These are phyloP conservation scores for Bidens hawaiensis DNA, from an alignment of 140 eudicot species.

Conservation along the genomic window DNA sequence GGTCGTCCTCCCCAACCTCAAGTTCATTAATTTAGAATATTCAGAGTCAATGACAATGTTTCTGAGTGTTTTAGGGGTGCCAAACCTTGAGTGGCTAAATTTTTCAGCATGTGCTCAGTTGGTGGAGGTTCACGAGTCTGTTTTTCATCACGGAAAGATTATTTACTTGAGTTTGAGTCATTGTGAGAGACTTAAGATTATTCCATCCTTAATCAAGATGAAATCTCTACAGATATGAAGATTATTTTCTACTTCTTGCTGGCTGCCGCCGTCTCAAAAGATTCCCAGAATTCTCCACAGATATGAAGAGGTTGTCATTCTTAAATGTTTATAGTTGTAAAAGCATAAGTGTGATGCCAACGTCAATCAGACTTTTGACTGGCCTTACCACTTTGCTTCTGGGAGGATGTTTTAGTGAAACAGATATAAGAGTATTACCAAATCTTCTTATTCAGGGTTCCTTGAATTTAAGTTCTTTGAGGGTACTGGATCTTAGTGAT, in stretches of 20 bases:
- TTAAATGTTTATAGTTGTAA: background rate
- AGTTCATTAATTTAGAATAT: too few species aligned
- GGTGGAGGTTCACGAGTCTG: too few species aligned
- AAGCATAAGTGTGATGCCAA: background rate
- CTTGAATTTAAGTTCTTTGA: background rate
- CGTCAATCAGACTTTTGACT: background rate
- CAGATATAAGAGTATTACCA: too few species aligned
- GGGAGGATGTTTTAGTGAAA: too few species aligned
- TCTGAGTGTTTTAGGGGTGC: background rate
- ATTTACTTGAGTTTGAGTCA: background rate
- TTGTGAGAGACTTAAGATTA: background rate
- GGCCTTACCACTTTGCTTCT: too few species aligned
- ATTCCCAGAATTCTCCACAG: background rate
- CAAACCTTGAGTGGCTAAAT: too few species aligned
- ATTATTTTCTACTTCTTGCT: too few species aligned
- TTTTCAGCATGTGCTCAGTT: too few species aligned
- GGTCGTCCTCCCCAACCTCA: too few species aligned
- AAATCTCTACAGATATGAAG: too few species aligned
- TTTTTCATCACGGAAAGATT: background rate
- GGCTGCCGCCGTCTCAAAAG: background rate
- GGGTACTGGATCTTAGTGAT: background rate
- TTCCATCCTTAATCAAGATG: background rate
- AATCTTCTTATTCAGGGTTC: background rate
- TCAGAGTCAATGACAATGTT: background rate
- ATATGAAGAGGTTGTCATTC: too few species aligned